These are phyloP conservation scores for Kwoniella sp. DNA, from an alignment of 768 basidiomycete genomes.

Conservation along the genomic window DNA sequence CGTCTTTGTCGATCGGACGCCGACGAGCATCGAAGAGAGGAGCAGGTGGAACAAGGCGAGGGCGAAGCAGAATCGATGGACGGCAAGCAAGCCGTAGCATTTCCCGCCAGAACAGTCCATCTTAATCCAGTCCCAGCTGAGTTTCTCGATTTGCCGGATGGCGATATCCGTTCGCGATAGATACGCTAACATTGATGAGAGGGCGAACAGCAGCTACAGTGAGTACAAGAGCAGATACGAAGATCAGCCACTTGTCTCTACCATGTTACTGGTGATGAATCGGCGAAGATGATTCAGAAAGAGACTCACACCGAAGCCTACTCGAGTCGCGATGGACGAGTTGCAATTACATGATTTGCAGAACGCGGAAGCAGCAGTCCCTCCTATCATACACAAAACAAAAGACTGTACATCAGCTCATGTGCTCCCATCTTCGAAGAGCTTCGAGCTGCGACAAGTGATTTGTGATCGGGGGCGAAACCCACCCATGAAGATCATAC, in stretches of 20 bases:
- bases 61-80: conserved; percentile 96
- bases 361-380: conserved; percentile 81
- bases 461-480: conserved; percentile 62
- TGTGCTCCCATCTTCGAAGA: no score
- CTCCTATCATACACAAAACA: conserved; percentile 21
- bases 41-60: conserved; percentile 84
- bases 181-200: conserved; percentile 97
- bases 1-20: conserved; percentile 84
- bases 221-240: neutral
- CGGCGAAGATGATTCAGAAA: neutral
- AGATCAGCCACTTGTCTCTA: neutral
- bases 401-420: no score
- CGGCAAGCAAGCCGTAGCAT: conserved; percentile 92
- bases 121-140: conserved; percentile 96
- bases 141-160: conserved; percentile 82
- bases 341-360: conserved; percentile 99
- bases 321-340: conserved; percentile 93
- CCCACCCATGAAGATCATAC: conserved; percentile 61
- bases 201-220: conserved; percentile 81
- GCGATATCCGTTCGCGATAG: conserved; percentile 89
- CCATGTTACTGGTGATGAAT: neutral
- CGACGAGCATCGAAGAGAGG: conserved; percentile 75
- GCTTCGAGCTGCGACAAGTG: no score
- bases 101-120: conserved; percentile 92
- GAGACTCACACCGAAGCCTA: conserved; percentile 81